Evolutionary conservation across 1,284 basidiomycete species (phyloP), one percentile per base, ranked within the genome.

Genomic region (Rhodotorula sp.): DNA sequence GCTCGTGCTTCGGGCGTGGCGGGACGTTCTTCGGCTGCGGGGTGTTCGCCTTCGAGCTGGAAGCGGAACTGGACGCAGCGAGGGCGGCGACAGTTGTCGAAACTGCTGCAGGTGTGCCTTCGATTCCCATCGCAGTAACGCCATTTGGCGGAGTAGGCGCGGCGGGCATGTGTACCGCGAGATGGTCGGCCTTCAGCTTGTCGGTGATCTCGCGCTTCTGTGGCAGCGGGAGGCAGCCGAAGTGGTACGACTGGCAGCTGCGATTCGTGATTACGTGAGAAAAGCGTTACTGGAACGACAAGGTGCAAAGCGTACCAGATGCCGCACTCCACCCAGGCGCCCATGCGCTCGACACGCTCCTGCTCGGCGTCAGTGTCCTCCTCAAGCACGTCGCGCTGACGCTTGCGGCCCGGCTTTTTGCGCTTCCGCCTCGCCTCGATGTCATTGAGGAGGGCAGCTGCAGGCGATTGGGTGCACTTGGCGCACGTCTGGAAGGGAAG

Each of bases 311-410:
- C 67, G 44, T 16, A 75, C 74, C 75, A 76, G 25, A 66, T 61
- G n/a, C 56, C 64, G 54, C 75, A 76, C 53, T 76, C 68, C 46
- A 74, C 46, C 75, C 75, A 76, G 0, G 75, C 66, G 12, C 75
- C 75, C n/a, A 64, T 59, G 58, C 60, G 64, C 44, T 44, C 45
- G 19, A 48, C 45, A 9, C 65, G 52, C 3, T 64, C 56, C 53
- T 61, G 50, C 46, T 71, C 62, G 25, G 53, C 65, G n/a, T 71
- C 69, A 25, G 64, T 58, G 52, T 64, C 65, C 27, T 64, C 57
- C 49, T 64, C 61, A 9, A 67, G 54, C 4, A 52, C 62, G 50
- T 67, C 66, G 21, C 66, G 66, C 55, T 53, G 62, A 13, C 42
- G 23, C 17, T 46, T 34, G 4, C 55, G 27, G 4, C 61, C 57